Conservation (phyloP, 768 basidiomycete genomes). For the Albatrellus ellisii region DNA sequence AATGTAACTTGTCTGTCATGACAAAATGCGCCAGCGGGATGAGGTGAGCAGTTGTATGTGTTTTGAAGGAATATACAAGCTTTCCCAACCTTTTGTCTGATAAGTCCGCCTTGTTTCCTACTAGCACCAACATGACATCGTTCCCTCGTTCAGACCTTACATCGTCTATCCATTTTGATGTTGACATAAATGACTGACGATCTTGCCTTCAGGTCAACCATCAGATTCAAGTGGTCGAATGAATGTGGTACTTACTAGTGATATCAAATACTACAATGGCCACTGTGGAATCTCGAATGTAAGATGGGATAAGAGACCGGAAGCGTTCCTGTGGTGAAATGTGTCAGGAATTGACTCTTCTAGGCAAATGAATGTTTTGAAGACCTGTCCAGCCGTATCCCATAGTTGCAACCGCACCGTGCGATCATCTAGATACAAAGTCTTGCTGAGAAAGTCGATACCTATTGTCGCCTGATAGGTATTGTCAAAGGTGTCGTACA, state of each 20-base stretch:
- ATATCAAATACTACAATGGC: conserved; percentile 99
- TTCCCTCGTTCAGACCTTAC: conserved; percentile 94
- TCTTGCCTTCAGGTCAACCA: conserved; percentile 35
- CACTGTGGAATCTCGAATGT: conserved; percentile 97
- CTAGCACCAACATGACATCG: conserved; percentile 96
- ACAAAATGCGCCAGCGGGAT: conserved; percentile 6
- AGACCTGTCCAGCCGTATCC: conserved; percentile 98
- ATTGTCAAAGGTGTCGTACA: conserved; percentile 99
- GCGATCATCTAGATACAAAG: conserved; percentile 98
- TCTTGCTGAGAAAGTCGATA: conserved; percentile 99
- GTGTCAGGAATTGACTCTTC: background rate
- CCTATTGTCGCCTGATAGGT: conserved; percentile 97
- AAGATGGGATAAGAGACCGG: conserved; percentile 92
- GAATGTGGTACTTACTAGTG: conserved; percentile 51
- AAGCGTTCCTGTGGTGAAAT: conserved; percentile 68
- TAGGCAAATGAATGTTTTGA: conserved; percentile 13
- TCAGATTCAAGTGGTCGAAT: background rate
- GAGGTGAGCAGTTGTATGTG: background rate
- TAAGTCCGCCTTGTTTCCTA: conserved; percentile 98
- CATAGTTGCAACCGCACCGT: conserved; percentile 95
- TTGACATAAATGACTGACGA: conserved; percentile 96
- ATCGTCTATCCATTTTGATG: conserved; percentile 99
- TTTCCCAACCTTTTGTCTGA: conserved; percentile 86
- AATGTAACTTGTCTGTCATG: conserved; percentile 84
- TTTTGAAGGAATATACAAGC: background rate